Base-by-base conservation (phyloP, 192 early-diverging fungal genomes). In the Linnemannia schmuckeri region DNA sequence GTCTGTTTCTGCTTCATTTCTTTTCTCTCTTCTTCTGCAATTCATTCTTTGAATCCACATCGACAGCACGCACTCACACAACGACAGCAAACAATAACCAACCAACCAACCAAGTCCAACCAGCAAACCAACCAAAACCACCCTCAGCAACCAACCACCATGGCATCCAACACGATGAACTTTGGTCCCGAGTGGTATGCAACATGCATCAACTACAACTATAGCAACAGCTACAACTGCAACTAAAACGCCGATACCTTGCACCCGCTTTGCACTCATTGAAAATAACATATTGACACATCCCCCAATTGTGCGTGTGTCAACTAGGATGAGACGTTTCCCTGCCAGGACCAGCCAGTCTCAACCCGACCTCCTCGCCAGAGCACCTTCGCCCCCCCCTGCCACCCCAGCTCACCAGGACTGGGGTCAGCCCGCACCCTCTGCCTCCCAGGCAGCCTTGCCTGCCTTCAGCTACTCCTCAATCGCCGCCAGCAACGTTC, bases 161-260 rank as follows among this genome's bases (percentile, higher is more conserved):
- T 83, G 82, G 82, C 77, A 22, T 84, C 82, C 68, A 90, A 91
- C 72, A 93, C 91, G 41, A 94, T 96, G 94, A 96, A 96, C 90
- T 96, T 96, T 89, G 94, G 95, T 80, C 94, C 95, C 47, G 93
- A 95, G 88, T 96, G 95, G 95, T 84, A 93, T 83, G 77, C 57
- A 41, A 10, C 57, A 27, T 54, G 33, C n/a, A 24, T 70, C n/a
- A 24, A 70, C 72, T 46, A 44, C 40, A 22, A 33, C 33, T 30
- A 75, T 10, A 27, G 10, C 24, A 46, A 22, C 24, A 72, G 18
- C n/a, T 24, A 69, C 27, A 69, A 37, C 68, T 35, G 33, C 70
- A 41, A 15, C 61, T 33, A 66, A 8, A 12, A 13, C 12, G 33
- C n/a, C 13, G 24, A 57, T 57, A 57, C 6, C 55, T 7, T n/a